Base-by-base conservation (phyloP, 1,284 basidiomycete species). In the Macrocystidia cucumis region DNA sequence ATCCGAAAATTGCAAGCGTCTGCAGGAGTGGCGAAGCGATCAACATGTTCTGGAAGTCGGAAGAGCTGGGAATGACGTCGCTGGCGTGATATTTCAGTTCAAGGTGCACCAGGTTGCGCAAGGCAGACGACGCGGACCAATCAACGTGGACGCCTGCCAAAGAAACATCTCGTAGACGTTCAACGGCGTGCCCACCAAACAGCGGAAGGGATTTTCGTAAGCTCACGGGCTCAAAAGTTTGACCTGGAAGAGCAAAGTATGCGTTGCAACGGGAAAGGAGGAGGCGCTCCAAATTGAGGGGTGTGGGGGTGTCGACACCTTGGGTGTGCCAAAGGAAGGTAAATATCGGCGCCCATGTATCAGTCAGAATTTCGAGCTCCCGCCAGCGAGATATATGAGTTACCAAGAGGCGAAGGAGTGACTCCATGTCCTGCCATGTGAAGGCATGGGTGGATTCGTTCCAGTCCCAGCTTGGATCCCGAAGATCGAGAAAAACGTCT, bases 321-420 rank as follows among this genome's bases (percentile, higher is more conserved):
- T 47, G 47, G 3, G 63, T 63, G 29, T 52, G 55, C 29, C 54
- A 54, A 5, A 77, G 59, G 43, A 77, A 73, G 3, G 60, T 54
- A 43, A 65, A 65, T 5, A 76, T 65, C 9, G 74, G 73, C 3
- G 56, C 56, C 74, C 74, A 77, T 3, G 70, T 76, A 40, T 76
- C 73, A 1, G 70, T 63, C 27, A 71, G 51, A 16, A 77, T 51
- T 35, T 69, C 63, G 29, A 76, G 35, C 6, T 42, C 51, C 31
- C 56, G 52, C 73, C 73, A 77, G 29, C 69, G 63, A 9, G 44
- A 33, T 7, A 59, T 57, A 11, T 68, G 65, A 9, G 61, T 60
- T 6, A 67, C 41, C 8, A 77, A 52, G 20, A 67, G 49, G 9
- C 54, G 56, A 37, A 74, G 52, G 16, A 72, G 45, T 4, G 48